Conservation (phyloP, 2,329 filamentous ascomycete genomes). For the Aspergillus bombycis region DNA sequence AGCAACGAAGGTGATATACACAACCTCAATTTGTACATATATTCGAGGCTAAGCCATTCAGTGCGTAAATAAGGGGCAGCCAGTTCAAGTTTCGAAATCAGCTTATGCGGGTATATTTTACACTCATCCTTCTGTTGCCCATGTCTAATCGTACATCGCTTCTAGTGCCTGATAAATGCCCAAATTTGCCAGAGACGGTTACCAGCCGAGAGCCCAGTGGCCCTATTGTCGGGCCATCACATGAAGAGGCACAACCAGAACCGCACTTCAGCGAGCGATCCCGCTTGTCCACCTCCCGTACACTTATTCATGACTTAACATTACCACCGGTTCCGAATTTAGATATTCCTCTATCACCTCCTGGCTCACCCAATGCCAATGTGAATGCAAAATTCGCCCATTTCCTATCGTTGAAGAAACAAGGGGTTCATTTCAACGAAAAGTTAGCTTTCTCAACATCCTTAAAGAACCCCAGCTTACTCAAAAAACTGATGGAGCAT, state of each 20-base stretch:
- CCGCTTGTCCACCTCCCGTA: conserved; percentile 53
- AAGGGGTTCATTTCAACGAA: conserved; percentile 66
- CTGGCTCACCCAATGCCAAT: conserved; percentile 47
- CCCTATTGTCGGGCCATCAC: conserved; percentile 42
- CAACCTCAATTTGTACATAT: not conserved
- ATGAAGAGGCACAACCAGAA: conserved; percentile 27
- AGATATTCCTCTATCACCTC: conserved; percentile 50
- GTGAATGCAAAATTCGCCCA: conserved; percentile 61
- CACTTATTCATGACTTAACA: conserved; percentile 60
- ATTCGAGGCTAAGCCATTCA: conserved; percentile 16
- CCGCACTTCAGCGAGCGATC: conserved; percentile 21
- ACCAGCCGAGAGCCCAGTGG: conserved; percentile 25
- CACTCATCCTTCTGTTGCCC: not conserved
- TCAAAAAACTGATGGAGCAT: conserved; percentile 61
- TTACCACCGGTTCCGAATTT: conserved; percentile 50
- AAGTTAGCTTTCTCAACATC: conserved; percentile 61
- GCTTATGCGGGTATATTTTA: conserved; percentile 14
- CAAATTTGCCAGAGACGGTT: not conserved
- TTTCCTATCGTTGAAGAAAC: conserved; percentile 64
- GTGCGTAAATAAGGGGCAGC: conserved; percentile 11
- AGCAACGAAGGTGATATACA: conserved; percentile 27
- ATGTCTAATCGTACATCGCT: not conserved
- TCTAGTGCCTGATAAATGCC: conserved; percentile 10
- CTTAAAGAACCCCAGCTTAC: conserved; percentile 61
- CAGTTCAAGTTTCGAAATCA: conserved; percentile 5